A percentile compares a stretch with the other conserved stretches of the same genome.
Evolutionary conservation across 306 rosid species (phyloP).

Genomic region (Elaeagnus macrophylla): DNA sequence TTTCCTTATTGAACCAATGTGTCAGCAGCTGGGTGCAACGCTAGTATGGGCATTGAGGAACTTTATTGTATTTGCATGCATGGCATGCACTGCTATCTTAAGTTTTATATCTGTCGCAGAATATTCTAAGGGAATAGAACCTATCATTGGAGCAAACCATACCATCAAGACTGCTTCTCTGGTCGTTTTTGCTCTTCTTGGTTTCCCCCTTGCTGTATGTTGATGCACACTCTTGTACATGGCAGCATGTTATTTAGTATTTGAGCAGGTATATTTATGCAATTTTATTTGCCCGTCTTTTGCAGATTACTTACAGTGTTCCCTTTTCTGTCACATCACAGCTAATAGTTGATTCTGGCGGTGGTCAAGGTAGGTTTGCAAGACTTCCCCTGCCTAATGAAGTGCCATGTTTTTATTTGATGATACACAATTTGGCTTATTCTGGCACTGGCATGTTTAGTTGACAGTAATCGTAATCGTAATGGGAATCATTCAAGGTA

Average conservation of each 20-base stretch:
- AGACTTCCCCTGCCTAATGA: conserved; percentile 7
- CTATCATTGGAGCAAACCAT: conserved; percentile 61
- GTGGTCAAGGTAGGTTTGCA: conserved; percentile 72
- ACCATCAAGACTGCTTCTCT: conserved; percentile 68
- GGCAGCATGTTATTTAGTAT: conserved; percentile 6
- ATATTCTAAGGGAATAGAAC: conserved; percentile 58
- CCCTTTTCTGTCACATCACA: conserved; percentile 91
- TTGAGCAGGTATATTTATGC: conserved; percentile 6
- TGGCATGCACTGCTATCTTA: conserved; percentile 83
- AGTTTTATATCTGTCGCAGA: conserved; percentile 55
- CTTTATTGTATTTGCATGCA: conserved; percentile 87
- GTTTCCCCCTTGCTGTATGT: conserved; percentile 97
- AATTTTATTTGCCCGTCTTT: conserved; percentile 23
- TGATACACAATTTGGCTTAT: conserved; percentile 1
- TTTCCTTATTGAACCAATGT: conserved; percentile 92
- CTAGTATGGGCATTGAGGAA: conserved; percentile 94
- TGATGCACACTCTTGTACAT: background rate
- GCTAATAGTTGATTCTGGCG: conserved; percentile 88
- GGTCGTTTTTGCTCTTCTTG: conserved; percentile 83
- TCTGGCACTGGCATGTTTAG: too few species aligned
- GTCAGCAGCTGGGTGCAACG: conserved; percentile 77
- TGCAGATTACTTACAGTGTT: conserved; percentile 93
- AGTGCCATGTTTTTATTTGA: conserved; percentile 11
- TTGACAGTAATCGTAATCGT: too few species aligned
- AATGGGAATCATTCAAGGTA: too few species aligned